Base-by-base conservation (phyloP, 257 asterid genomes). In the Nicotiana otophora region DNA sequence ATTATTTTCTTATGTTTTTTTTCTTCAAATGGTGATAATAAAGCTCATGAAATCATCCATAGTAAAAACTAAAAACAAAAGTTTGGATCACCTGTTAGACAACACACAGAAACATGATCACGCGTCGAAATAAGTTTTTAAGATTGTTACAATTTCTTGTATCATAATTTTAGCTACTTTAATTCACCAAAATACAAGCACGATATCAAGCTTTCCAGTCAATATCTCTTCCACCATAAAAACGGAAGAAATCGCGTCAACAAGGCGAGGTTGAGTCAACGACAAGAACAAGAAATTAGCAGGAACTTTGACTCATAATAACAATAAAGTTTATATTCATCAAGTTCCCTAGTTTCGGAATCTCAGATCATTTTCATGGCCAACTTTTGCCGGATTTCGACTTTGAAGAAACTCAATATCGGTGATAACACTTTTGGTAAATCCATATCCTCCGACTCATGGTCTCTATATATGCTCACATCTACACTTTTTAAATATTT, bases 391-490 rank as follows among this genome's bases (percentile, higher is more conserved):
- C n/a, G n/a, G n/a, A n/a, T n/a, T n/a, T n/a, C n/a, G 4, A 84
- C 95, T 4, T 93, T 95, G 17, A 85, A 84, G 55, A 76, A 5
- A 1, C 90, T 93, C 39, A 90, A 91, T 81, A 82, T 95, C n/a
- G 87, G 88, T 53, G 77, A 64, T n/a, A 93, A n/a, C n/a, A n/a
- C n/a, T n/a, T n/a, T n/a, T n/a, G n/a, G n/a, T n/a, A n/a, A n/a
- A n/a, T 16, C 33, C 2, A 26, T 95, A 10, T 76, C 77, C 2
- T 80, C 93, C 1, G 87, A 85, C 12, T 88, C 88, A 2, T 48
- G 91, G 30, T 86, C 95, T 5, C 82, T 88, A 5, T 31, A 31
- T 31, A 31, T 94, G 98, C 81, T 89, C 97, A 12, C 93, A 86
- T 61, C 90, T 94, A 5, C 61, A 23, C 4, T 82, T 83, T 16